phyloP scores from a whole-genome alignment of 179 eudicot species.

The Pouteria campechiana region DNA sequence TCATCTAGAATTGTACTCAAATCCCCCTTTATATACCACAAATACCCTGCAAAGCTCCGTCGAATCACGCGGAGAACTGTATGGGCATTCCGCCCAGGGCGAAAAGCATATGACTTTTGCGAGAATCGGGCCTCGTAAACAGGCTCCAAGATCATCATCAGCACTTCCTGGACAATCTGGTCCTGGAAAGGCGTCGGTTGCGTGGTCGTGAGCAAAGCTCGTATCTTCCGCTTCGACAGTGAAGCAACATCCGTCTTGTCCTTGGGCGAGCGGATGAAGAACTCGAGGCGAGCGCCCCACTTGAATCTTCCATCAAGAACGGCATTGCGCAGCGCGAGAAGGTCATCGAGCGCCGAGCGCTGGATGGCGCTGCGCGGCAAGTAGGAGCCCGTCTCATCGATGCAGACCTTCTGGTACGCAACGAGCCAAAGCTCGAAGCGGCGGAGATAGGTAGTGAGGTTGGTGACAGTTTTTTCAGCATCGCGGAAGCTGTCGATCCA shows the following conservation, averaged over 20 bases:
- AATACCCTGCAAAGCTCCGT: slow-evolving; percentile 87
- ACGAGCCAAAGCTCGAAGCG: slow-evolving; percentile 85
- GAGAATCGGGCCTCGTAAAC: slow-evolving; percentile 77
- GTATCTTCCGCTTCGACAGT: slow-evolving; percentile 79
- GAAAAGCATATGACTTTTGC: slow-evolving; percentile 78
- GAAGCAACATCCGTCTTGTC: slow-evolving; percentile 77
- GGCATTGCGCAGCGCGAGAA: slow-evolving; percentile 72
- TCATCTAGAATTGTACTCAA: slow-evolving; percentile 85
- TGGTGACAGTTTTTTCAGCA: slow-evolving; percentile 48
- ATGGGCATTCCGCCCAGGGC: slow-evolving; percentile 85
- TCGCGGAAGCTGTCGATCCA: slow-evolving; percentile 81
- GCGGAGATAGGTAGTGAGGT: slow-evolving; percentile 48
- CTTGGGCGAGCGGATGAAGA: slow-evolving; percentile 66
- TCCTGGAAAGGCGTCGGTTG: slow-evolving; percentile 82
- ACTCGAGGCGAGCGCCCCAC: slow-evolving; percentile 89
- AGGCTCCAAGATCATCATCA: slow-evolving; percentile 87
- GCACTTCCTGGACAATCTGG: slow-evolving; percentile 84
- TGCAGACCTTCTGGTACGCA: slow-evolving; percentile 88
- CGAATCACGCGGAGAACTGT: slow-evolving; percentile 72
- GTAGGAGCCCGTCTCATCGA: slow-evolving; percentile 86
- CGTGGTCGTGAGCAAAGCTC: slow-evolving; percentile 62
- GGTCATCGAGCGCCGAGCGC: slow-evolving; percentile 54
- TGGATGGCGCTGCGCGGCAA: slow-evolving; percentile 68
- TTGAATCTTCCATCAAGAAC: slow-evolving; percentile 79
- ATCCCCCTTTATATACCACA: slow-evolving; percentile 96